Conservation (phyloP, 1,284 basidiomycete genomes). For the Pholiota adiposa region DNA sequence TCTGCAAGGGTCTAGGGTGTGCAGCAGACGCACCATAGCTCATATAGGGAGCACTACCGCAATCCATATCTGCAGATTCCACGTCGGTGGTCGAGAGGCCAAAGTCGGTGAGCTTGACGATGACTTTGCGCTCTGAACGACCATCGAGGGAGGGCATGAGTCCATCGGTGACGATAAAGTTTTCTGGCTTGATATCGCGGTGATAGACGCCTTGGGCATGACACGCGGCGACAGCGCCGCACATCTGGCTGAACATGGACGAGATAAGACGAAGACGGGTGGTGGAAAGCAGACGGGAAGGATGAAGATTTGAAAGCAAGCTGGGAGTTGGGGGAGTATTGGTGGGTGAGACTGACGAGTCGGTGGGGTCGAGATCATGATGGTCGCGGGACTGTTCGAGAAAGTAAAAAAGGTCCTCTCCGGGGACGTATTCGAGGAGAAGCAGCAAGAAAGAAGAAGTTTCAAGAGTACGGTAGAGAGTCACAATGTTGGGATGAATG, state of each 20-base stretch:
- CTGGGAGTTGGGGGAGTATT: constrained; percentile 93
- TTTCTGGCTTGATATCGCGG: constrained; percentile 98
- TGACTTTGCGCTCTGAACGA: constrained; percentile 71
- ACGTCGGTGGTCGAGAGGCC: constrained; percentile 91
- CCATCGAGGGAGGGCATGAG: constrained; percentile 58
- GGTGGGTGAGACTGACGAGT: constrained; percentile 54
- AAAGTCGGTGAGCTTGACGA: constrained; percentile 97
- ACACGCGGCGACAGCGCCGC: constrained; percentile 95
- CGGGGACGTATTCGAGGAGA: constrained; percentile 85
- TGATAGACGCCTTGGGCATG: constrained; percentile 93
- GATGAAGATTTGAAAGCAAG: constrained; percentile 87
- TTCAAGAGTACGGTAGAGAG: constrained; percentile 85
- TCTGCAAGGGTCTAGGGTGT: constrained; percentile 16
- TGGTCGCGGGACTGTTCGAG: constrained; percentile 92
- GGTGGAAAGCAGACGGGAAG: constrained; percentile 82
- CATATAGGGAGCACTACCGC: constrained; percentile 99
- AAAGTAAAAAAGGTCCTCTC: constrained; percentile 97
- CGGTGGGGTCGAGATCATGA: constrained; percentile 55
- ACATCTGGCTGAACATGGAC: constrained; percentile 98
- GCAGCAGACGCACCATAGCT: constrained; percentile 75
- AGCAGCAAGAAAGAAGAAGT: constrained; percentile 54
- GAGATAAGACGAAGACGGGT: constrained; percentile 91
- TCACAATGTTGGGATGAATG: constrained; percentile 93
- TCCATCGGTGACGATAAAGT: constrained; percentile 91
- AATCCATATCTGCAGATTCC: constrained; percentile 95